A percentile compares a stretch with the other conserved stretches of the same genome.
Conservation (phyloP, 164 flowering plant species). For the Stephania yunnanensis region DNA sequence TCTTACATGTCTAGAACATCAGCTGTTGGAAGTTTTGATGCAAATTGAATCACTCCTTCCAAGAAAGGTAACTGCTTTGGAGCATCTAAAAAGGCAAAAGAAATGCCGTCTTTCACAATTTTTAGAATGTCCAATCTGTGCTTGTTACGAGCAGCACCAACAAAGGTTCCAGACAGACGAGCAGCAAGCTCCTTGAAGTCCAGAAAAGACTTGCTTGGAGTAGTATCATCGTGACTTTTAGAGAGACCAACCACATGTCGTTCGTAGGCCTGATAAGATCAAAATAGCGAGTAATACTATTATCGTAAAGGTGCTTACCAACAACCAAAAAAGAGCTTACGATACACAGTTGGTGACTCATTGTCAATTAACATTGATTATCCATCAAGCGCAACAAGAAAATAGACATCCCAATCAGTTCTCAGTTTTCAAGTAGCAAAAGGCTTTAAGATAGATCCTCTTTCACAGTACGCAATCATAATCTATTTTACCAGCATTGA, state of each 20-base stretch:
- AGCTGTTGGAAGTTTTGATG: constrained; percentile 65
- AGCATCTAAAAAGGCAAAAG: constrained; percentile 69
- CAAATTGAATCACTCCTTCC: constrained; percentile 74
- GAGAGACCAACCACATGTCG: constrained; percentile 44
- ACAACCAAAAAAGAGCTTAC: neutral
- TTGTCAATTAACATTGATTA: neutral
- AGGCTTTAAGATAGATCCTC: neutral
- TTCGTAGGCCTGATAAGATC: constrained; percentile 48
- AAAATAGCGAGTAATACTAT: neutral
- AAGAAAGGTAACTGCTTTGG: constrained; percentile 76
- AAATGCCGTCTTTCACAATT: constrained; percentile 69
- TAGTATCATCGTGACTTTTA: constrained; percentile 38
- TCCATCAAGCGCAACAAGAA: neutral
- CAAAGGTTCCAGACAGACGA: constrained; percentile 68
- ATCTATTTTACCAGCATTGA: too few relatives aligned
- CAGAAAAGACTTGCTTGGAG: constrained; percentile 37
- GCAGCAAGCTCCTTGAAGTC: constrained; percentile 75
- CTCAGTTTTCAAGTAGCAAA: neutral
- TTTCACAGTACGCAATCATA: neutral
- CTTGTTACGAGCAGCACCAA: constrained; percentile 82
- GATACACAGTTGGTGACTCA: neutral
- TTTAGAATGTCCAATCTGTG: constrained; percentile 62
- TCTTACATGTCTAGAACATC: constrained; percentile 80
- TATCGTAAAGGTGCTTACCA: neutral
- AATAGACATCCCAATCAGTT: neutral